These are phyloP conservation scores for Corymbia maculata DNA, from an alignment of 345 rosid genomes.

Conservation along the genomic window DNA sequence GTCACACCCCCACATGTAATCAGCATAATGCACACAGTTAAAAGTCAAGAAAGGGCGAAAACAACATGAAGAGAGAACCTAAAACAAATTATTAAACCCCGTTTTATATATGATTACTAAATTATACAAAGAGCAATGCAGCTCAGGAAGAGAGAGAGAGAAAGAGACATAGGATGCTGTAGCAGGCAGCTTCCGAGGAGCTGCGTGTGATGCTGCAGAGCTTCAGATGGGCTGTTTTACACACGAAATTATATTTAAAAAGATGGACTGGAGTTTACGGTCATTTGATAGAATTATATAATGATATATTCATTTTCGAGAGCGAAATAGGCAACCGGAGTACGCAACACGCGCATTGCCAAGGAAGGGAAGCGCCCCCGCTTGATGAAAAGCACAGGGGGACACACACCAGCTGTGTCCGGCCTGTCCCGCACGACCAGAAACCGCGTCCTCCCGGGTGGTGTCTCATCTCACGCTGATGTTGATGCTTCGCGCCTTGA, in stretches of 20 bases:
- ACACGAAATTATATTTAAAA: neutral
- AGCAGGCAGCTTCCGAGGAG: neutral
- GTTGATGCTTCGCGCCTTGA: neutral
- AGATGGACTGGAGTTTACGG: neutral
- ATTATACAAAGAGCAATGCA: neutral
- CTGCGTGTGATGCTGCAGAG: neutral
- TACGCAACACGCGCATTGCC: neutral
- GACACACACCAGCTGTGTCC: neutral
- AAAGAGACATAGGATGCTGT: neutral
- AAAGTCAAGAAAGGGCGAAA: neutral
- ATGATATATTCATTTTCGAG: neutral
- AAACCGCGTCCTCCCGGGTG: neutral
- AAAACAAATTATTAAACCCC: neutral
- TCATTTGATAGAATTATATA: neutral
- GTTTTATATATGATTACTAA: neutral
- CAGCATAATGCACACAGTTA: neutral
- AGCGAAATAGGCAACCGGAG: neutral
- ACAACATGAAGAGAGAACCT: neutral
- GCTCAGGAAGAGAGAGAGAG: neutral
- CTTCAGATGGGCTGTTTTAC: neutral
- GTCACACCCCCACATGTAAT: neutral
- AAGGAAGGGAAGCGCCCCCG: neutral
- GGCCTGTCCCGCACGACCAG: neutral
- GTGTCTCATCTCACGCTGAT: neutral
- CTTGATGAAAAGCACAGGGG: neutral